Conservation (phyloP, 768 basidiomycete genomes). For the Hygrophorus pudorinus region DNA sequence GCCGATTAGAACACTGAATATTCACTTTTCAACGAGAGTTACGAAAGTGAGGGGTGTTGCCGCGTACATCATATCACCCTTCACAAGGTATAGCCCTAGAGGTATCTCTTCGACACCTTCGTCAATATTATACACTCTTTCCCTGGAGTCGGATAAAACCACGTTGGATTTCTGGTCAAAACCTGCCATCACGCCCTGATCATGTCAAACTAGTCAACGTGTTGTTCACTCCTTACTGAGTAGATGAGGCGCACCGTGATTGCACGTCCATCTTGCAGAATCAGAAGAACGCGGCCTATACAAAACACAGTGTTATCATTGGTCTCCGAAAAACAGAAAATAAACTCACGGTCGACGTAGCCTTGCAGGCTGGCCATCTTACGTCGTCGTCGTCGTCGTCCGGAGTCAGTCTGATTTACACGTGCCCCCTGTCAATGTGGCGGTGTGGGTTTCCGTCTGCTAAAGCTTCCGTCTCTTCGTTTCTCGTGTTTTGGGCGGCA, state of each 20-base stretch:
- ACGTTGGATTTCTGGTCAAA: conserved; percentile 95
- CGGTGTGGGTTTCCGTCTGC: too few relatives aligned
- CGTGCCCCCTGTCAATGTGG: too few relatives aligned
- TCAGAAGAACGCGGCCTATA: conserved; percentile 80
- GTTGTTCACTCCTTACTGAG: not conserved
- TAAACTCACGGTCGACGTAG: conserved; percentile 74
- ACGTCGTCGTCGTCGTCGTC: not conserved
- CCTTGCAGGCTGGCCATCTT: conserved; percentile 62
- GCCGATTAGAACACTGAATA: conserved; percentile 60
- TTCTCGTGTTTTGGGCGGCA: too few relatives aligned
- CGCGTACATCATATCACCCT: conserved; percentile 94
- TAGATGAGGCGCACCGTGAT: conserved; percentile 64
- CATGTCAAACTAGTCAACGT: not conserved
- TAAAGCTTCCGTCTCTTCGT: too few relatives aligned
- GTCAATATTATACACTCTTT: conserved; percentile 80
- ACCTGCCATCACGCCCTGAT: conserved; percentile 81
- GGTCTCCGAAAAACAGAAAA: conserved; percentile 1
- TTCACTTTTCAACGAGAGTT: conserved; percentile 6
- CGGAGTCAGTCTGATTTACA: too few relatives aligned
- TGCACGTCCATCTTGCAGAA: conserved; percentile 92
- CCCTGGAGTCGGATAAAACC: conserved; percentile 88
- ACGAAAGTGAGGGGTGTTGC: not conserved
- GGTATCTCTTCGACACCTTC: conserved; percentile 92
- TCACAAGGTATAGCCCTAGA: conserved; percentile 91
- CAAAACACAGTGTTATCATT: not conserved